Evolutionary conservation across 2,329 filamentous ascomycete species (phyloP), one percentile per base, ranked within the genome.

Genomic region (Fusarium siculi): DNA sequence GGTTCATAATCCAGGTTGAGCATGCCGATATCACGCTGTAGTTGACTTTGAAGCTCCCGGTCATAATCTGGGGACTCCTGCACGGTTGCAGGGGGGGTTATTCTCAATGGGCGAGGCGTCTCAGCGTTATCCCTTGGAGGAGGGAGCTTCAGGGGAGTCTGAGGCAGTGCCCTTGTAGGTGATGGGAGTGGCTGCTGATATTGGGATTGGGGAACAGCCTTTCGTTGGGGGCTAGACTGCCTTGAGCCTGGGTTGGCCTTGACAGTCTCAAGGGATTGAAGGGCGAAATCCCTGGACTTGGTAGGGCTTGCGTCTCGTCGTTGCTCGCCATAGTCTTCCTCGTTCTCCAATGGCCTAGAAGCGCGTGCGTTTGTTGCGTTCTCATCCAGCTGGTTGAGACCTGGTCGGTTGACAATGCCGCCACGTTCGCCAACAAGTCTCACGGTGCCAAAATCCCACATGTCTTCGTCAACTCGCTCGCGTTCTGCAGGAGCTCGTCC

Each of bases 401-500:
- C 92, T 1, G 87, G 87, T 52, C 90, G 84, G 50, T 83, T 84
- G 12, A 88, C 79, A 3, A 89, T 79, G 36, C 87, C 87, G 68
- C 91, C 90, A 34, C 90, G 88, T 60, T 92, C 90, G 37, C 88
- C 89, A n/a, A 92, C 91, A 10, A 97, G 91, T 63, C 95, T 89
- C 58, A 99, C 94, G 0, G 96, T 99, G 47, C 96, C 96, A 85
- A 99, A 99, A 81, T 99, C 96, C 96, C 96, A 99, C 80, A 98
- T 90, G 81, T 98, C 96, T 80, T 98, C 94, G 70, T 92, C 88
- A 12, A 89, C 85, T 23, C 84, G 84, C 72, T 86, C 83, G 39
- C 93, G 88, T 64, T 91, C 88, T 2, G 85, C 70, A 25, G 85
- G 83, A 12, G 85, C 83, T 43, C 88, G 85, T 18, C 86, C 84